Evolutionary conservation across 192 early-diverging fungal species (phyloP).

Genomic region (Coemansia sp.): DNA sequence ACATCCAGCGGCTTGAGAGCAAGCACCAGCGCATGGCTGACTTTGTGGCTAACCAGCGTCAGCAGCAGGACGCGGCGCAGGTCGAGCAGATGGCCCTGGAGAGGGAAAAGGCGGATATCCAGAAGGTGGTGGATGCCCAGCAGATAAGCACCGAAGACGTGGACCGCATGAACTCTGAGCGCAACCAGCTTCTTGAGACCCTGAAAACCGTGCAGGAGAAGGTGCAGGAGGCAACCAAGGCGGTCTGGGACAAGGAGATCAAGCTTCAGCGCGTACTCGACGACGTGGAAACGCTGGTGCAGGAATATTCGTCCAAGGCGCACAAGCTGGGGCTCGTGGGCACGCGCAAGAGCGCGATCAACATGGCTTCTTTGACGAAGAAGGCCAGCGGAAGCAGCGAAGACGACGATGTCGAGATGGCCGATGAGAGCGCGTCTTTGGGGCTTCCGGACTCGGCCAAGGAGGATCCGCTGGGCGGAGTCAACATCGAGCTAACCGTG

Average conservation of each 20-base stretch:
- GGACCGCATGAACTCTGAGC: conserved; percentile 76
- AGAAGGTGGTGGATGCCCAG: conserved; percentile 67
- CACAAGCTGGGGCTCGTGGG: conserved; percentile 50
- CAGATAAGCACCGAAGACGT: conserved; percentile 76
- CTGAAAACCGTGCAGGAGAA: conserved; percentile 56
- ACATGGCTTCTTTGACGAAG: conserved; percentile 1
- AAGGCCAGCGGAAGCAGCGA: background rate
- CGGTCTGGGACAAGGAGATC: conserved; percentile 67
- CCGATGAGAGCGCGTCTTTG: background rate
- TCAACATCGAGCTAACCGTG: conserved; percentile 37
- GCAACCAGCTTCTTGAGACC: conserved; percentile 61
- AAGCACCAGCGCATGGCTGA: conserved; percentile 56
- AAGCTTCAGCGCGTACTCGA: conserved; percentile 66
- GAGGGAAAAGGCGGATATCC: conserved; percentile 57
- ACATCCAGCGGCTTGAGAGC: conserved; percentile 48
- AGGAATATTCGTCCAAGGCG: conserved; percentile 49
- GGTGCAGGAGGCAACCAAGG: conserved; percentile 57
- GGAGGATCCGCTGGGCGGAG: conserved; percentile 40
- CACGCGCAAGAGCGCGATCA: conserved; percentile 15
- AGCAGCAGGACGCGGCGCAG: conserved; percentile 48
- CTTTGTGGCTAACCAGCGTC: conserved; percentile 27
- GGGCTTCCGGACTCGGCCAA: conserved; percentile 22
- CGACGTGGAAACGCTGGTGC: conserved; percentile 49
- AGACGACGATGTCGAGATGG: conserved; percentile 16
- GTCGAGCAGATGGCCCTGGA: conserved; percentile 49